Evolutionary conservation across 495 filamentous ascomycete genomes (phyloP).

Genomic region (Penicillium antarcticum): DNA sequence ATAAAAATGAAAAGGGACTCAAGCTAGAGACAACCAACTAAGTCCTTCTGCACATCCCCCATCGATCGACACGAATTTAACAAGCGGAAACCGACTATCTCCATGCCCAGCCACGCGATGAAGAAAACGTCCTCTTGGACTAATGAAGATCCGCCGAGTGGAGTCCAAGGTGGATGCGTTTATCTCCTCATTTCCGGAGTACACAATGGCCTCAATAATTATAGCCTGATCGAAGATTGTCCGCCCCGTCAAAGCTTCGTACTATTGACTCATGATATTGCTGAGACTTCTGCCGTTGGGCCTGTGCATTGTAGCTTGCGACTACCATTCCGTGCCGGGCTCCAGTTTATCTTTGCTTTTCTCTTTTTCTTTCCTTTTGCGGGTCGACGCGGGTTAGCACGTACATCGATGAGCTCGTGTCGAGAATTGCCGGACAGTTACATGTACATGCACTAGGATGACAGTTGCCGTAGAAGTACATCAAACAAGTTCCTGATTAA

Average conservation of each 20-base stretch:
- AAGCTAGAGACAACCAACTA: neutral
- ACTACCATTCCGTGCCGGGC: neutral
- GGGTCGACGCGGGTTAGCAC: too few species aligned
- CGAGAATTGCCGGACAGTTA: too few species aligned
- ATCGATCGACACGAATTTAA: constrained; percentile 12
- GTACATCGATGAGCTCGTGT: too few species aligned
- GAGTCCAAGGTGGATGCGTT: constrained; percentile 16
- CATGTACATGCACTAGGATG: too few species aligned
- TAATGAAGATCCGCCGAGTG: constrained; percentile 24
- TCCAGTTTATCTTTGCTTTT: too few species aligned
- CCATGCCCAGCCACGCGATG: constrained; percentile 9
- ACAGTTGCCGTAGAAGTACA: too few species aligned
- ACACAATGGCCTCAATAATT: constrained; percentile 2
- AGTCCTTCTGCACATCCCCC: neutral
- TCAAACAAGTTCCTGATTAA: too few species aligned
- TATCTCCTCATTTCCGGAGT: constrained; percentile 14
- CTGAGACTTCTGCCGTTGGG: neutral
- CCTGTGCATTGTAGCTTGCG: neutral
- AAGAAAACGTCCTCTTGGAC: constrained; percentile 5
- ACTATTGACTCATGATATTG: neutral
- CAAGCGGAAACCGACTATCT: neutral
- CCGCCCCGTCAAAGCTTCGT: neutral
- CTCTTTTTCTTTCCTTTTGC: too few species aligned
- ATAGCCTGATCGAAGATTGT: neutral
- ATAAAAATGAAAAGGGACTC: too few species aligned